Evolutionary conservation across 1,139 yeast species (phyloP), one percentile per base, ranked within the genome.

Genomic region (Hemisphaericaspora subhashii): DNA sequence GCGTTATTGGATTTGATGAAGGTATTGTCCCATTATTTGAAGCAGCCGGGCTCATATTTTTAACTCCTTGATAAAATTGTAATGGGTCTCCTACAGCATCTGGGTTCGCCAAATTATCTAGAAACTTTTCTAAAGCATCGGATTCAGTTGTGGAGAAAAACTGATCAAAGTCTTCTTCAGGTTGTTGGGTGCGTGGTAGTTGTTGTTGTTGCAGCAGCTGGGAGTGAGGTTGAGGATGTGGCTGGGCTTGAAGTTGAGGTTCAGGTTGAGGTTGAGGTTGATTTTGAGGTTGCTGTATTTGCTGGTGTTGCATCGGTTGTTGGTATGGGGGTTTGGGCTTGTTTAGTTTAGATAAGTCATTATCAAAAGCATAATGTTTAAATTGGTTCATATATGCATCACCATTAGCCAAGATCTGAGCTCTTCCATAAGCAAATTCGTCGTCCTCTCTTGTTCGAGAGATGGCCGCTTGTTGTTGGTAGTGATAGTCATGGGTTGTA

Each of bases 111-210:
- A 72, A 62, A 45, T 64, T 67, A 47, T 72, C 77, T 54, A 72
- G 61, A 45, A 72, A 72, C 47, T 54, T 60, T 42, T 71, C 76
- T 49, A 72, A 60, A 9, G 76, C 76, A 46, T 65, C 62, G 13
- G 73, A 63, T 50, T 72, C 77, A 9, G 72, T 69, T 44, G 63
- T 60, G 35, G 74, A 64, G 51, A 72, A 72, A 45, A 72, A 72
- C 48, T 68, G 68, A 49, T 71, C 77, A 46, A 65, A 61, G 5
- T 67, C 72, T 33, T 64, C 69, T 9, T 54, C 60, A 4, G 48
- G 43, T 8, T 52, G 55, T 12, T 47, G 47, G 15, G 48, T 49
- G 27, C 38, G 40, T n/a, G n/a, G 24, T 8, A 8, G 24, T 4
- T 22, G 24, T 22, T 22, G 24, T 22, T 22, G 24, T 22, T 22